phyloP scores from a whole-genome alignment of 345 rosid genomes.

The Populus nigra region DNA sequence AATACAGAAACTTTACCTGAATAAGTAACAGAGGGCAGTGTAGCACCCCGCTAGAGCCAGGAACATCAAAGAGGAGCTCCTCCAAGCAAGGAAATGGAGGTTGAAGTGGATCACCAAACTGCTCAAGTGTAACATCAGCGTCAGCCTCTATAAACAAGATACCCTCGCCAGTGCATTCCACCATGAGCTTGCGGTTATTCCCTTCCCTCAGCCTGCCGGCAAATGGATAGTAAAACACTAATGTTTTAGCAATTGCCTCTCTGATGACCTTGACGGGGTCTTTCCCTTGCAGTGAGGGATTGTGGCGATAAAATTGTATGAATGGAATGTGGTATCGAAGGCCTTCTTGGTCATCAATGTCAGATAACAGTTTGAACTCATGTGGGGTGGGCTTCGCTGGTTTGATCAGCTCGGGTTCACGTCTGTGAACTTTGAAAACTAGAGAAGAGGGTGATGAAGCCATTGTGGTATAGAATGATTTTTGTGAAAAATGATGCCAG shows the following conservation, averaged over 20 bases:
- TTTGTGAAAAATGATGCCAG: neutral
- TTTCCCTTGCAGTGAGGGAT: neutral
- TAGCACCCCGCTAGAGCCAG: neutral
- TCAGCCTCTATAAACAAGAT: constrained; percentile 10
- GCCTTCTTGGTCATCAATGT: constrained; percentile 8
- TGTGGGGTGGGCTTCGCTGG: constrained; percentile 22
- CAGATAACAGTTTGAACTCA: constrained; percentile 19
- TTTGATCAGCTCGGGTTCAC: constrained; percentile 18
- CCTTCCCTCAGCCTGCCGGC: constrained; percentile 12
- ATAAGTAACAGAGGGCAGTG: constrained; percentile 9
- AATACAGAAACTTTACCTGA: neutral
- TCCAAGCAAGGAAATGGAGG: constrained; percentile 10
- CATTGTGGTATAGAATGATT: neutral
- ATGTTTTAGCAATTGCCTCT: constrained; percentile 4
- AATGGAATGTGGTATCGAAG: neutral
- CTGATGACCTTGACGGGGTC: neutral
- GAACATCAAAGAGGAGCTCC: constrained; percentile 2
- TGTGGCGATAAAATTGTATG: neutral
- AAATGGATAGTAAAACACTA: constrained; percentile 12
- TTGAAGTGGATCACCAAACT: neutral
- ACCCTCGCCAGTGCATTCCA: constrained; percentile 4
- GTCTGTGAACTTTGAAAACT: constrained; percentile 14
- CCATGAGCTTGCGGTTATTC: neutral
- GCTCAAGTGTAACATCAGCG: constrained; percentile 6
- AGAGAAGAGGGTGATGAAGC: constrained; percentile 2